These are phyloP conservation scores for Amanita pallidorosea DNA, from an alignment of 768 basidiomycete species.

Conservation along the genomic window DNA sequence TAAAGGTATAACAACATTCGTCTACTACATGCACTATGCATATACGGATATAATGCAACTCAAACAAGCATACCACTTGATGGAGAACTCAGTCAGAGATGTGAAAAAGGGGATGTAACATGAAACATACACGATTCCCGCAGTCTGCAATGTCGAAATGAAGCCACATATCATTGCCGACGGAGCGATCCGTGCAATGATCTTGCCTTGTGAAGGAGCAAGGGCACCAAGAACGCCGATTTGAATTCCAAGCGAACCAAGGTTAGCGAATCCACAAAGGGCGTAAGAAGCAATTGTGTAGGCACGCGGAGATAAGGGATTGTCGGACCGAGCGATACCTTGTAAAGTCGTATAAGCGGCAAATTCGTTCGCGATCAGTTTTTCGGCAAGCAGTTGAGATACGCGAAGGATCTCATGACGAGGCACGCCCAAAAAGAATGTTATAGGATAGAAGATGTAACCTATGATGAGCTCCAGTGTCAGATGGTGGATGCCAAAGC, in stretches of 20 bases:
- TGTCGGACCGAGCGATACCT: conserved; percentile 27
- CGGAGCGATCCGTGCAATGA: conserved; percentile 58
- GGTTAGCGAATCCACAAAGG: conserved; percentile 86
- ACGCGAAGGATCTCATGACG: conserved; percentile 74
- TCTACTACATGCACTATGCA: conserved; percentile 1
- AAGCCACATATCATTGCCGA: conserved; percentile 33
- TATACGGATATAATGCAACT: background rate
- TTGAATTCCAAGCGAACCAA: conserved; percentile 80
- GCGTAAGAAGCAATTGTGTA: conserved; percentile 81
- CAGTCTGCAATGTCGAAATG: conserved; percentile 24
- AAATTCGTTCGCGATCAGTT: conserved; percentile 84
- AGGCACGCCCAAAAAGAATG: conserved; percentile 76
- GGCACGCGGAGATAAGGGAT: conserved; percentile 59
- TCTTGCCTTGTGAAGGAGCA: conserved; percentile 45
- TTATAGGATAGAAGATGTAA: conserved; percentile 82
- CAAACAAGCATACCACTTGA: conserved; percentile 37
- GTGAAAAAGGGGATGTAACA: background rate
- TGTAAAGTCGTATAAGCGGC: conserved; percentile 61
- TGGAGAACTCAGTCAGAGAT: conserved; percentile 11
- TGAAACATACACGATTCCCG: conserved; percentile 23
- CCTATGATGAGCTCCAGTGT: conserved; percentile 79
- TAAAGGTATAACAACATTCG: conserved; percentile 53
- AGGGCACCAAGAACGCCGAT: conserved; percentile 36
- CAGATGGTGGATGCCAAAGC: conserved; percentile 73
- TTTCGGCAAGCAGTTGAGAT: conserved; percentile 73